A percentile compares a stretch with the other conserved stretches of the same genome.
Conservation (phyloP, 2,329 filamentous ascomycete genomes). For the Dendrostoma leiphaemia region DNA sequence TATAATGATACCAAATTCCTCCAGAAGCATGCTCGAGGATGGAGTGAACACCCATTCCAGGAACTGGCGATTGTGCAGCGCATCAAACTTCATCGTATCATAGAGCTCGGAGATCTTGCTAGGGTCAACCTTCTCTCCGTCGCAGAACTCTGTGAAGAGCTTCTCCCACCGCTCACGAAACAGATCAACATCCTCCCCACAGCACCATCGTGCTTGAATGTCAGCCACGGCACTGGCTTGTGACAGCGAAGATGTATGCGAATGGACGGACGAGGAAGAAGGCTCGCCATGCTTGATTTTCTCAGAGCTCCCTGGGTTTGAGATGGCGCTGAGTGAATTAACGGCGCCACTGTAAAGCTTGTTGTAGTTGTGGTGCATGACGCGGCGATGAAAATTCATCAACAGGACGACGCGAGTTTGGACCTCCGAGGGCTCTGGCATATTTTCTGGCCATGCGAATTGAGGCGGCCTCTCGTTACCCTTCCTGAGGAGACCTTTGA, state of each 20-base stretch:
- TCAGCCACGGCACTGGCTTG: slow-evolving; percentile 62
- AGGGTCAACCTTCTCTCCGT: slow-evolving; percentile 96
- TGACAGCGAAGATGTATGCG: slow-evolving; percentile 46
- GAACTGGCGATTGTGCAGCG: slow-evolving; percentile 93
- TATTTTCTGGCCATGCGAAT: slow-evolving; percentile 96
- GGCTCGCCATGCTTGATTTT: slow-evolving; percentile 39
- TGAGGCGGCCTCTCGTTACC: slow-evolving; percentile 92
- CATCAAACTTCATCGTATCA: slow-evolving; percentile 99
- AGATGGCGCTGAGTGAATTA: slow-evolving; percentile 59
- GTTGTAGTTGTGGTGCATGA: slow-evolving; percentile 92
- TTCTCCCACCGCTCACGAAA: slow-evolving; percentile 99
- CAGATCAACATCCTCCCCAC: slow-evolving; percentile 88
- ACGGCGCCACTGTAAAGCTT: slow-evolving; percentile 70
- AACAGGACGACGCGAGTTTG: slow-evolving; percentile 88
- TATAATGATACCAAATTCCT: slow-evolving; percentile 50
- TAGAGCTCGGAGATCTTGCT: slow-evolving; percentile 98
- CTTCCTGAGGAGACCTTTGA: slow-evolving; percentile 87
- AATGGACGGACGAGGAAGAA: slow-evolving; percentile 35
- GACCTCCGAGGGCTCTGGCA: slow-evolving; percentile 91
- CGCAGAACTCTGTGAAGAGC: slow-evolving; percentile 92
- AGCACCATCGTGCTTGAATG: slow-evolving; percentile 94
- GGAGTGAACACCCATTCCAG: slow-evolving; percentile 97
- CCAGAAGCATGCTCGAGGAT: slow-evolving; percentile 72
- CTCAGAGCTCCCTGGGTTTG: slow-evolving; percentile 45
- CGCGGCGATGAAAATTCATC: slow-evolving; percentile 94